Base-by-base conservation (phyloP, 2,329 filamentous ascomycete species). In the Aulographum hederae region DNA sequence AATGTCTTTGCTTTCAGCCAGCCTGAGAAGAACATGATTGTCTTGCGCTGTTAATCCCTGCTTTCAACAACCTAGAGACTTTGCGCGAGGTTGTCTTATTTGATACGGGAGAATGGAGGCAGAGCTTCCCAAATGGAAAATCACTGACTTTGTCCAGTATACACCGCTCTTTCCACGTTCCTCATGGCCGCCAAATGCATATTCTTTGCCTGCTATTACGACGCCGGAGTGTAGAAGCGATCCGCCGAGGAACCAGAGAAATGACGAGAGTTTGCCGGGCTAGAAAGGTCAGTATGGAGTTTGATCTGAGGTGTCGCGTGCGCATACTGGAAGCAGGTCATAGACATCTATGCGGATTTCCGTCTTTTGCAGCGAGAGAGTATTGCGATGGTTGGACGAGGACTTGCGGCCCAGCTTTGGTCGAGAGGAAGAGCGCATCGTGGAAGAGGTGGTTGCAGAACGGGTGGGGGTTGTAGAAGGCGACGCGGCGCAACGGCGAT, bases 151-250 rank as follows among this genome's bases (percentile, higher is more conserved):
- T 12, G 79, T 86, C 72, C 73, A 84, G 57, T 89, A 91, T 6
- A 91, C 80, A 30, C 81, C 81, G 3, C 78, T 86, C 34, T 75
- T 52, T 16, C 68, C 67, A 31, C 59, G 67, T 42, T 67, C 68
- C 46, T 80, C 72, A 50, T 91, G 81, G 2, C 81, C 81, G 27
- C 81, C 81, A 45, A 81, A 91, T 15, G 81, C 81, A 48, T 89
- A 91, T 58, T 91, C 81, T 39, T 63, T 69, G 41, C 75, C 70
- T 48, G 75, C 74, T 53, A 89, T 80, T 26, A 84, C 78, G 33
- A 91, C 76, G 32, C 79, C 81, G 0, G 80, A 80, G 50, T 91
- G 81, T 4, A 89, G 67, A 20, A 91, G 69, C 4, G 75, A 79
- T 28, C 75, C 68, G 36, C 81, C 81, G 33, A 86, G 50, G 14